These are phyloP conservation scores for Epichloe festucae DNA, from an alignment of 2,329 filamentous ascomycete species.

Conservation along the genomic window DNA sequence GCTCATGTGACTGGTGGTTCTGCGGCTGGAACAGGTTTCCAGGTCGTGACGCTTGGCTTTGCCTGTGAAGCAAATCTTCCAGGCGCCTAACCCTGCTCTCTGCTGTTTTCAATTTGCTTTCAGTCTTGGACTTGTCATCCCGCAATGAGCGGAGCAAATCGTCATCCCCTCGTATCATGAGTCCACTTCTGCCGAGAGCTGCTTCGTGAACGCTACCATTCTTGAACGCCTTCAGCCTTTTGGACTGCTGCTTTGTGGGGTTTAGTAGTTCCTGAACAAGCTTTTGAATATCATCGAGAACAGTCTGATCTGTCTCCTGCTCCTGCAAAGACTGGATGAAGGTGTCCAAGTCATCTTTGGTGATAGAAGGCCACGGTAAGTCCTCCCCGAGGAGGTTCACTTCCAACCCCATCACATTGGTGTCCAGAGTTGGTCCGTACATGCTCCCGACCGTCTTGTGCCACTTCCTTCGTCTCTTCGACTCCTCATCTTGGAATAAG, in stretches of 20 bases:
- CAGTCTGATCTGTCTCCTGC: constrained; percentile 49
- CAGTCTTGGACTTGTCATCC: constrained; percentile 65
- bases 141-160: constrained; percentile 66
- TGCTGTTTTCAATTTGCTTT: constrained; percentile 65
- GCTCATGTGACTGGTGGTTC: constrained; percentile 32
- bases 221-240: constrained; percentile 85
- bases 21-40: constrained; percentile 42
- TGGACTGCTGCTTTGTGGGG: constrained; percentile 76
- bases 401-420: constrained; percentile 63
- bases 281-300: constrained; percentile 61
- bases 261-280: constrained; percentile 66
- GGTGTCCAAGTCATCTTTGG: constrained; percentile 61
- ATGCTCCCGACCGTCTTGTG: constrained; percentile 70
- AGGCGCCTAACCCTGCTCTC: constrained; percentile 83
- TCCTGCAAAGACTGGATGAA: constrained; percentile 56
- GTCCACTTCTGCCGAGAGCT: constrained; percentile 72
- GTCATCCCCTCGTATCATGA: constrained; percentile 77
- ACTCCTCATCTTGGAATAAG: constrained; percentile 82
- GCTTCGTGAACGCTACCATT: constrained; percentile 90
- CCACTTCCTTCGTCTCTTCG: constrained; percentile 81
- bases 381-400: constrained; percentile 73
- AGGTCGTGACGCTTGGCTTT: constrained; percentile 47
- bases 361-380: constrained; percentile 65
- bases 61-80: constrained; percentile 83
- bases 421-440: constrained; percentile 55